Conservation (phyloP, 2,329 filamentous ascomycete species). For the Periconia sp. region DNA sequence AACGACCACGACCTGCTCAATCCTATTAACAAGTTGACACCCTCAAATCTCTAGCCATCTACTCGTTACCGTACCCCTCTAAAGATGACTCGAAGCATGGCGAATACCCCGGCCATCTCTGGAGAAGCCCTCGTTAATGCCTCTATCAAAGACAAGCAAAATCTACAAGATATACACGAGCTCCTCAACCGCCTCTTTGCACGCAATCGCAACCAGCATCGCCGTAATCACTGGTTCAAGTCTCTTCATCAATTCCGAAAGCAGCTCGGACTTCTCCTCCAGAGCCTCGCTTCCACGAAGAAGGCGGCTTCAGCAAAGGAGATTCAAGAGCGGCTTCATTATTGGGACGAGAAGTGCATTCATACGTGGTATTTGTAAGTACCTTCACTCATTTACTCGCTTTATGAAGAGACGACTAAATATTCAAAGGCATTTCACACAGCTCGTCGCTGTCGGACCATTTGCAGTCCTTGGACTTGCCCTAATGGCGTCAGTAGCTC, state of each 20-base stretch:
- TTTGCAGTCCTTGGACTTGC: constrained; percentile 55
- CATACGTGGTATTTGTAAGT: constrained; percentile 46
- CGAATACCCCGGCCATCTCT: constrained; percentile 27
- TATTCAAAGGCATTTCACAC: constrained; percentile 47
- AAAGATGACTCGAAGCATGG: too few relatives aligned
- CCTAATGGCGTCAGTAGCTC: constrained; percentile 49
- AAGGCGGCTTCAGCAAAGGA: constrained; percentile 23
- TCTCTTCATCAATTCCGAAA: constrained; percentile 74
- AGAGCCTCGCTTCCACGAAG: constrained; percentile 29
- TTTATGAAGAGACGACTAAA: constrained; percentile 6
- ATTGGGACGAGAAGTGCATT: constrained; percentile 47
- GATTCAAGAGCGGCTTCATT: constrained; percentile 39
- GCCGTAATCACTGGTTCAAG: constrained; percentile 80
- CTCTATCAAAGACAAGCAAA: constrained; percentile 31
- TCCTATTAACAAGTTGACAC: not conserved
- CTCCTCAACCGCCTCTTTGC: constrained; percentile 77
- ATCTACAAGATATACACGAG: constrained; percentile 49
- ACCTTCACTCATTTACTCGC: not conserved
- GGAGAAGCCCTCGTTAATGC: constrained; percentile 26
- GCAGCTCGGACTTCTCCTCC: constrained; percentile 62
- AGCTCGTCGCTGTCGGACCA: constrained; percentile 52
- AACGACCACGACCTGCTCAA: constrained; percentile 1
- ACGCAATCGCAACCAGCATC: constrained; percentile 92
- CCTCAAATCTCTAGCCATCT: too few relatives aligned
- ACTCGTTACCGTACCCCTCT: too few relatives aligned